These are phyloP conservation scores for Trichophyton verrucosum DNA, from an alignment of 2,329 filamentous ascomycete species.

Conservation along the genomic window DNA sequence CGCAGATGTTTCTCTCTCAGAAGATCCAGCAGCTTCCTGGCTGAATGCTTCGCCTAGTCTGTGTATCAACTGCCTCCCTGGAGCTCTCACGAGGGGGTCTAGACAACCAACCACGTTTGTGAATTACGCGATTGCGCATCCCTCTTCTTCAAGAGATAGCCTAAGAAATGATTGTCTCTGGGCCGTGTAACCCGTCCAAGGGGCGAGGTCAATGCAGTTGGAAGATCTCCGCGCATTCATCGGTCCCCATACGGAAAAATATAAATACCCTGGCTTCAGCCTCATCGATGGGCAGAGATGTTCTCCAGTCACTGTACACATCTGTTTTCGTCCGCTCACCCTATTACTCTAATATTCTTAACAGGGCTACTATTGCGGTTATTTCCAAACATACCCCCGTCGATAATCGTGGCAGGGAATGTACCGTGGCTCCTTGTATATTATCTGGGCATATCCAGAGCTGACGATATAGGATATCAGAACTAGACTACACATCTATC, in stretches of 20 bases:
- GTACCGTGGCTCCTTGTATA: background rate
- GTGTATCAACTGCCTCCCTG: background rate
- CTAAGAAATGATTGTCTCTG: background rate
- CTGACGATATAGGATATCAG: background rate
- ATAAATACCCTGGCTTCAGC: background rate
- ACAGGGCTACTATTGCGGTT: background rate
- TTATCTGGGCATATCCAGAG: background rate
- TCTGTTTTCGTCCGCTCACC: background rate
- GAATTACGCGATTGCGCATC: slow-evolving; percentile 2
- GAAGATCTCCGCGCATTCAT: slow-evolving; percentile 1
- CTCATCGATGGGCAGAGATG: background rate
- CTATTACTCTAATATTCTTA: background rate
- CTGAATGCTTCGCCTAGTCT: background rate
- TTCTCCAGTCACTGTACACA: background rate
- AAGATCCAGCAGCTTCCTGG: background rate
- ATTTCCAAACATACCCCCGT: background rate
- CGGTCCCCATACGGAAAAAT: background rate
- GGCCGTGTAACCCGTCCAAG: background rate
- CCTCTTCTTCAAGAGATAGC: background rate
- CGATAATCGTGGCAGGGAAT: background rate
- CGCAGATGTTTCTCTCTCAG: background rate
- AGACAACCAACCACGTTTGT: background rate
- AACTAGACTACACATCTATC: background rate
- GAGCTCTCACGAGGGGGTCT: background rate
- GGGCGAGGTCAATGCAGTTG: background rate